Conservation (phyloP, 257 asterid genomes). For the Primulina eburnea region DNA sequence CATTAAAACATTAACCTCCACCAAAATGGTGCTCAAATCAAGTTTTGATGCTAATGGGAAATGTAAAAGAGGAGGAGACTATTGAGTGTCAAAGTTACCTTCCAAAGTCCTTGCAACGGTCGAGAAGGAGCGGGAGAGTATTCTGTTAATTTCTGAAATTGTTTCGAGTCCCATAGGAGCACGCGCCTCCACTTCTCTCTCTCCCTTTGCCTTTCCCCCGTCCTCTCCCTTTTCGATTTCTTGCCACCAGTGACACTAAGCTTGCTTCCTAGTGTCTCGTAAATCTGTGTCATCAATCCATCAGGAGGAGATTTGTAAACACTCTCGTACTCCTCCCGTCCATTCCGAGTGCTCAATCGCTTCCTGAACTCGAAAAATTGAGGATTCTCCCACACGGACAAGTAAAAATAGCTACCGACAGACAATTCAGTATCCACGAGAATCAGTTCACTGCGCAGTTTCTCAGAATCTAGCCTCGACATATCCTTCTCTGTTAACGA, state of each 20-base stretch:
- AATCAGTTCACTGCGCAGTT: conserved; percentile 42
- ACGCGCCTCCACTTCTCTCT: conserved; percentile 58
- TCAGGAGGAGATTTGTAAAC: conserved; percentile 74
- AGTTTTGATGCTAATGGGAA: too few relatives aligned
- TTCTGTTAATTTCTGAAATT: conserved; percentile 65
- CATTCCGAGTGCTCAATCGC: not conserved
- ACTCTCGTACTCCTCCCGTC: conserved; percentile 51
- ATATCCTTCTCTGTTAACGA: conserved; percentile 44
- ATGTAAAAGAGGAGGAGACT: too few relatives aligned
- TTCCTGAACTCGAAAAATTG: conserved; percentile 36
- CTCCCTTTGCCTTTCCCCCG: conserved; percentile 38
- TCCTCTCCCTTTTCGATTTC: conserved; percentile 68
- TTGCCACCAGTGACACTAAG: conserved; percentile 72
- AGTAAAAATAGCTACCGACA: conserved; percentile 41
- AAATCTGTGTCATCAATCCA: conserved; percentile 58
- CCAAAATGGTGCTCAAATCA: too few relatives aligned
- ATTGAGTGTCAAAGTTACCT: too few relatives aligned
- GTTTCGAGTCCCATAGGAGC: conserved; percentile 63
- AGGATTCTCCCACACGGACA: conserved; percentile 62
- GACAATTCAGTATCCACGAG: conserved; percentile 51
- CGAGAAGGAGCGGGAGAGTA: conserved; percentile 46
- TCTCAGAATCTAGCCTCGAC: conserved; percentile 29
- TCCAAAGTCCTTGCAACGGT: conserved; percentile 2
- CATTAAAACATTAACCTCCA: too few relatives aligned
- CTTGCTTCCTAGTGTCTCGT: conserved; percentile 66